These are phyloP conservation scores for Pythium coloratum DNA, from an alignment of 352 stramenopile species.

Conservation along the genomic window DNA sequence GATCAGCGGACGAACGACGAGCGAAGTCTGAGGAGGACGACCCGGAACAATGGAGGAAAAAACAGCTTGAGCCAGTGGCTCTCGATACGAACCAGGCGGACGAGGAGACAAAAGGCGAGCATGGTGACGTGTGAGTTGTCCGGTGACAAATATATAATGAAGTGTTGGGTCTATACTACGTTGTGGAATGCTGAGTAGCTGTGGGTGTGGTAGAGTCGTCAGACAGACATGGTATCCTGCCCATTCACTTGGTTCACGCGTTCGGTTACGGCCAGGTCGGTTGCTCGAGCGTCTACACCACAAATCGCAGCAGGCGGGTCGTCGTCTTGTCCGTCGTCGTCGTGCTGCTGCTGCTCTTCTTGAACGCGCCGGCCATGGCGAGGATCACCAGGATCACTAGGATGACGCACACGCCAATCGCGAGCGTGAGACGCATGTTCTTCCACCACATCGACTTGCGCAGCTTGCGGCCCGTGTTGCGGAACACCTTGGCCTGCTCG, in stretches of 20 bases:
- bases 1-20: constrained; percentile 2
- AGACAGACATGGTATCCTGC: neutral
- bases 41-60: constrained; percentile 10
- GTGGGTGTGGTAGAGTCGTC: neutral
- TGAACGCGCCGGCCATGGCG: constrained; percentile 71
- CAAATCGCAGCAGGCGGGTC: constrained; percentile 29
- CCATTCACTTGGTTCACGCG: constrained; percentile 8
- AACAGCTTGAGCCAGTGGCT: neutral
- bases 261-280: neutral
- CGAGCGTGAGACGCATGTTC: constrained; percentile 77
- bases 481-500: constrained; percentile 86
- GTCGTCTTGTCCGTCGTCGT: constrained; percentile 7
- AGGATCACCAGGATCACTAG: constrained; percentile 80
- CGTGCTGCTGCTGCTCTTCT: constrained; percentile 38
- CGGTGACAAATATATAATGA: constrained; percentile 15
- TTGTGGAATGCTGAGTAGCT: neutral
- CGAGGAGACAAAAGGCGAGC: constrained; percentile 1
- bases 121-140: constrained; percentile 2
- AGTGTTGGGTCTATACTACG: constrained; percentile 19
- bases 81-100: neutral
- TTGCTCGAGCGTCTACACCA: constrained; percentile 13
- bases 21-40: constrained; percentile 21
- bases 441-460: constrained; percentile 87
- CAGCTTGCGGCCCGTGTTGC: constrained; percentile 79
- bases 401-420: constrained; percentile 57